These are phyloP conservation scores for Penicillium concentricum DNA, from an alignment of 2,329 filamentous ascomycete species.

Conservation along the genomic window DNA sequence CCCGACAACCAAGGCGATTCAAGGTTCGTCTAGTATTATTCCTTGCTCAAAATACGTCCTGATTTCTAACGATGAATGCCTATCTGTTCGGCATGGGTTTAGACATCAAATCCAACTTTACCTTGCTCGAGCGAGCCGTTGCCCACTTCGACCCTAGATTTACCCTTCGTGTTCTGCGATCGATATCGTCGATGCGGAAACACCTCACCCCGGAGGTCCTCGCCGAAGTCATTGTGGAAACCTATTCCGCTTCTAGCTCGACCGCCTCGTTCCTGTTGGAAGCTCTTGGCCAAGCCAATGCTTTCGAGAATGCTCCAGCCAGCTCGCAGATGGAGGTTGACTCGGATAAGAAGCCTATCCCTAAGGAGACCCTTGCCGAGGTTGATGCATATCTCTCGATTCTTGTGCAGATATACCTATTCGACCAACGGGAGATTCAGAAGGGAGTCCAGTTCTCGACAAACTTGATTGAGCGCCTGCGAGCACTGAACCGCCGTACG, in stretches of 20 bases:
- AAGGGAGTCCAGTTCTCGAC: slow-evolving; percentile 81
- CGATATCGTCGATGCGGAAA: slow-evolving; percentile 94
- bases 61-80: neutral
- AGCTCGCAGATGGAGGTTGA: slow-evolving; percentile 73
- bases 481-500: slow-evolving; percentile 86
- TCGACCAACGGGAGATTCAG: slow-evolving; percentile 78
- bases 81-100: slow-evolving; percentile 9
- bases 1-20: slow-evolving; percentile 51
- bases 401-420: slow-evolving; percentile 80
- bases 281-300: slow-evolving; percentile 66
- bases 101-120: slow-evolving; percentile 97
- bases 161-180: slow-evolving; percentile 87
- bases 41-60: neutral
- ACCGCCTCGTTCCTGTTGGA: slow-evolving; percentile 69
- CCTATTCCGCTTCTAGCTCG: slow-evolving; percentile 67
- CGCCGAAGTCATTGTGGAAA: slow-evolving; percentile 75
- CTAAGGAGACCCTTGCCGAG: slow-evolving; percentile 79
- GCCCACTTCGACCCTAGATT: slow-evolving; percentile 92
- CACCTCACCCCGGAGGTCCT: slow-evolving; percentile 79
- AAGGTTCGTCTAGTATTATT: slow-evolving; percentile 34
- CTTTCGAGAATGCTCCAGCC: slow-evolving; percentile 59
- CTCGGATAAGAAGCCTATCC: slow-evolving; percentile 61
- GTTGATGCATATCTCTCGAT: slow-evolving; percentile 87
- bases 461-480: slow-evolving; percentile 78
- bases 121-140: slow-evolving; percentile 86